Evolutionary conservation across 2,329 filamentous ascomycete genomes (phyloP), one percentile per base, ranked within the genome.

Genomic region (Ceratocystis colombiana): DNA sequence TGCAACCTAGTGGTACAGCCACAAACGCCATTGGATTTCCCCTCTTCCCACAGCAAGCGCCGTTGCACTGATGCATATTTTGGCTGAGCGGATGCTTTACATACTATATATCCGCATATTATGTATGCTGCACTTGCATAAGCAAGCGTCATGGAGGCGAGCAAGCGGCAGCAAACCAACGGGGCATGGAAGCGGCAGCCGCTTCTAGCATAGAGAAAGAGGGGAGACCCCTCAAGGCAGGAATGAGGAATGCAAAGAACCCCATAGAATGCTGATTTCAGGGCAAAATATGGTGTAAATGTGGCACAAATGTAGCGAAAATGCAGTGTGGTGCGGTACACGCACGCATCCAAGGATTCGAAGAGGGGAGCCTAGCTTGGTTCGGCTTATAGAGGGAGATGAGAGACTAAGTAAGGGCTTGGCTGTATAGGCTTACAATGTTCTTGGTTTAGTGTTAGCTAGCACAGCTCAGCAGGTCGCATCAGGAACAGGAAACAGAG

Each of bases 371-470:
- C 22, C 10, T 62, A 46, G 61, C 61, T 62, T 46, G 17, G 33
- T 37, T 62, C 15, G 22, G 55, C 55, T 33, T 37, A 37, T 57
- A 59, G 55, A 59, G 28, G n/a, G 55, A n/a, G 28, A n/a, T 15
- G 17, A 8, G 28, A n/a, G 30, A n/a, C 17, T 33, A 59, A n/a
- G 33, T 33, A 59, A n/a, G 33, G 33, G 55, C 55, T 37, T n/a
- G 33, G 55, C 55, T 59, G 55, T 30, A 28, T 37, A n/a, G 25
- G 55, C 55, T 59, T 30, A 59, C 55, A 59, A 33, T 22, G 20
- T n/a, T 33, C 55, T 33, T 33, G 28, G 61, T 41, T 48, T 62
- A 48, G 61, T 25, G 8, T 22, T 12, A 15, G 12, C 22, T 28
- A 53, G 48, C 48, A 28, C 28, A 53, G 20, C 48, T 25, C 8